A percentile compares a stretch with the other conserved stretches of the same genome.
Conservation (phyloP, 257 asterid genomes). For the Solanum rostratum region DNA sequence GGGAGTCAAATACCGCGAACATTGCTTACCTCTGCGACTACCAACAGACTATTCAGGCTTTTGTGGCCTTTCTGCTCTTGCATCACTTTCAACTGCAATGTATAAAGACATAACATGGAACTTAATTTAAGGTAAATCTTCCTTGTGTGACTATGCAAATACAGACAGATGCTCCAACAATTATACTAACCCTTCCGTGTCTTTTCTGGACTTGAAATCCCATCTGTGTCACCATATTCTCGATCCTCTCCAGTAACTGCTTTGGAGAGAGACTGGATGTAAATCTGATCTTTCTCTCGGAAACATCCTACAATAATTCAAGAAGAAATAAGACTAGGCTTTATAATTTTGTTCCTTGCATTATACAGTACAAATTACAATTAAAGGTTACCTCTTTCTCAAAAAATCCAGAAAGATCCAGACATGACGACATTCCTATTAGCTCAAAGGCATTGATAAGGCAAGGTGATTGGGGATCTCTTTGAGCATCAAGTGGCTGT, state of each 20-base stretch:
- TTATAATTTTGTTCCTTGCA: not conserved
- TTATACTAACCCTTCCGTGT: slow-evolving; percentile 59
- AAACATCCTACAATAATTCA: slow-evolving; percentile 48
- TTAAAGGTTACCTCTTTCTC: slow-evolving; percentile 56
- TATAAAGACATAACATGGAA: not conserved
- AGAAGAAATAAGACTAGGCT: not conserved
- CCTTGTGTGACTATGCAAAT: not conserved
- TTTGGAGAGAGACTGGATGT: slow-evolving; percentile 69
- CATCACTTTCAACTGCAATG: slow-evolving; percentile 54
- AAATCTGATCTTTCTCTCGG: slow-evolving; percentile 89
- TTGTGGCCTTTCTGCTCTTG: slow-evolving; percentile 44
- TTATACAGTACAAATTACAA: not conserved
- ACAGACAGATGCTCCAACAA: not conserved
- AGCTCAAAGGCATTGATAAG: slow-evolving; percentile 82
- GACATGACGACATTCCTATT: slow-evolving; percentile 88
- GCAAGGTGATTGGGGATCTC: slow-evolving; percentile 37
- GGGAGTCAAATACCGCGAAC: not conserved
- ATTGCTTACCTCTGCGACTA: slow-evolving; percentile 67
- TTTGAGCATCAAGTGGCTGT: slow-evolving; percentile 39
- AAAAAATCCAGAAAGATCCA: slow-evolving; percentile 90
- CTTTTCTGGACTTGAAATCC: slow-evolving; percentile 76
- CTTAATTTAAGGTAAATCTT: not conserved
- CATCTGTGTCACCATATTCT: slow-evolving; percentile 47
- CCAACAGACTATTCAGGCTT: slow-evolving; percentile 44
- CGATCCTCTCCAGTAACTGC: slow-evolving; percentile 71